These are phyloP conservation scores for Botrytis hyacinthi DNA, from an alignment of 2,329 filamentous ascomycete species.

Conservation along the genomic window DNA sequence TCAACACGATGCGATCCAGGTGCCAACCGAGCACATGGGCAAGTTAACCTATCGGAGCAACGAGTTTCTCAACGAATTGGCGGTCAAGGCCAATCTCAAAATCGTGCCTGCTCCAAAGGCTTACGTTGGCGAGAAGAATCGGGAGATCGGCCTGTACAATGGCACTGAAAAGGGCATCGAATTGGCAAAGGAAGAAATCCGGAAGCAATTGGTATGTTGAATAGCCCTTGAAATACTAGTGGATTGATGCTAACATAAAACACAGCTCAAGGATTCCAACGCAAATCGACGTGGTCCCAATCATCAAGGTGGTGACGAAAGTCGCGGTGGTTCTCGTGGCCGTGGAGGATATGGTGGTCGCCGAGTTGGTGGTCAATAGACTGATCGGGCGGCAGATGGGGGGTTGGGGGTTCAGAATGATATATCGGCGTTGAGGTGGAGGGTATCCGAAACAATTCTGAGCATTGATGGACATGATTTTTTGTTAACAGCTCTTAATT, in stretches of 20 bases:
- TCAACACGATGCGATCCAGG: not conserved
- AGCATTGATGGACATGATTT: too few species aligned
- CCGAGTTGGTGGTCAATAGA: not conserved
- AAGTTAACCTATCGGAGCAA: not conserved
- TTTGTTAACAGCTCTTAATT: too few species aligned
- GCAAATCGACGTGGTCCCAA: not conserved
- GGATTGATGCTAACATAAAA: not conserved
- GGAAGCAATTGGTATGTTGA: not conserved
- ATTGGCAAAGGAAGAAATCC: not conserved
- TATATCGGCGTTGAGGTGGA: too few species aligned
- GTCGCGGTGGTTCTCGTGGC: not conserved
- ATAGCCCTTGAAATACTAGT: not conserved
- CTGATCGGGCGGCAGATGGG: accelerated
- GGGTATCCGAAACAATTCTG: too few species aligned
- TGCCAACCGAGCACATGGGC: not conserved
- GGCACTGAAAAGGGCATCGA: not conserved
- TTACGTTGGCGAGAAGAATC: not conserved
- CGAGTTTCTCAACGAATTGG: not conserved
- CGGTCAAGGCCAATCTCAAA: not conserved
- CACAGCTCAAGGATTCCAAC: not conserved
- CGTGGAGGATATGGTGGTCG: not conserved
- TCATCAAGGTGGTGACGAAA: not conserved
- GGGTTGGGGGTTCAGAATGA: too few species aligned
- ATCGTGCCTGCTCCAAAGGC: not conserved
- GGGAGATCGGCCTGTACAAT: not conserved